phyloP scores from a whole-genome alignment of 176 grass and related monocot genomes.

The Ensete glaucum region DNA sequence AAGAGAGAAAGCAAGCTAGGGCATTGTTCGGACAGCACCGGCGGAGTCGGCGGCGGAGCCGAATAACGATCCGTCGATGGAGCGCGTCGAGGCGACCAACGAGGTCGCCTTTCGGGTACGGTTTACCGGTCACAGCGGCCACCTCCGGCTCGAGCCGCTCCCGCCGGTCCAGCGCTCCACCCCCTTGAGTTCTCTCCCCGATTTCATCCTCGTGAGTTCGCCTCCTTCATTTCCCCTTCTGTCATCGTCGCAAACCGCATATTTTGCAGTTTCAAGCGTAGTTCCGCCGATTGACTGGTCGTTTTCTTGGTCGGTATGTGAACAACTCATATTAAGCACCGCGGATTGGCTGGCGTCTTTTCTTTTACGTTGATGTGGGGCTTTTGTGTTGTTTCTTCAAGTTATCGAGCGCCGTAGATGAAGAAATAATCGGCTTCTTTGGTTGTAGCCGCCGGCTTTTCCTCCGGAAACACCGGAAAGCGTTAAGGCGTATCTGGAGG shows the following conservation, averaged over 20 bases:
- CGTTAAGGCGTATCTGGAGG: slow-evolving; percentile 59
- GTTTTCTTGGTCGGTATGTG: slow-evolving; percentile 22
- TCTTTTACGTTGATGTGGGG: too few species aligned
- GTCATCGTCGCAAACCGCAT: neutral
- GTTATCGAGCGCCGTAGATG: neutral
- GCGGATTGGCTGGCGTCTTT: too few species aligned
- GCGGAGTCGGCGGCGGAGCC: neutral
- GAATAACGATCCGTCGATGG: neutral
- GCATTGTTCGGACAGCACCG: too few species aligned
- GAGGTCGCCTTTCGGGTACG: slow-evolving; percentile 70
- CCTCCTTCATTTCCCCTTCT: neutral
- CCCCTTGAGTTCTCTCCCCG: slow-evolving; percentile 28
- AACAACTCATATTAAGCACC: neutral
- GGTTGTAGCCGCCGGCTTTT: slow-evolving; percentile 64
- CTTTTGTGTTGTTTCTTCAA: neutral
- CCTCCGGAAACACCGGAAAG: slow-evolving; percentile 46
- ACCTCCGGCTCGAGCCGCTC: slow-evolving; percentile 67
- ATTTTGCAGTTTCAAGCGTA: neutral
- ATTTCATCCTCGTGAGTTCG: slow-evolving; percentile 60
- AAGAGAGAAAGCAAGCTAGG: too few species aligned
- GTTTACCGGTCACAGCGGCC: slow-evolving; percentile 75
- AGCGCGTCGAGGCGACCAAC: slow-evolving; percentile 16
- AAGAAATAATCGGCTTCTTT: neutral
- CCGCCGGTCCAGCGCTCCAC: slow-evolving; percentile 16
- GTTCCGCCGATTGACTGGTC: neutral